Percentiles rank a stretch among this genome's conserved stretches.
Conservation (phyloP, 78 protist species). For the Guillardia theta region DNA sequence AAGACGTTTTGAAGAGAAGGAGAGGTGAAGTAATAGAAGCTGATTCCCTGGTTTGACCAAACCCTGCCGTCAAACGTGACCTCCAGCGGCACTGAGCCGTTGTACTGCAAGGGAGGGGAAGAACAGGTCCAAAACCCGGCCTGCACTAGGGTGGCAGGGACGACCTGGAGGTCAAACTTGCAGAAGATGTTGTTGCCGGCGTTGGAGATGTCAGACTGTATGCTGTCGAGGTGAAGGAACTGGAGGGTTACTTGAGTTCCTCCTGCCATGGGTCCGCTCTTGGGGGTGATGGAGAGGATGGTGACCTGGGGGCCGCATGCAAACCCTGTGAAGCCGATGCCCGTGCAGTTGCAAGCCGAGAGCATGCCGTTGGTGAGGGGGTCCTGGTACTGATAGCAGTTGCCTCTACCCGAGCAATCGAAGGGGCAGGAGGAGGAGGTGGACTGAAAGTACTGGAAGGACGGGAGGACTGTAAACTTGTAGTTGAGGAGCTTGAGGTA, state of each 20-base stretch:
- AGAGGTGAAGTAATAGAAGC: background rate
- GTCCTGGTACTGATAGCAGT: background rate
- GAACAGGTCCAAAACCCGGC: background rate
- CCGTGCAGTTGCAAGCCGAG: background rate
- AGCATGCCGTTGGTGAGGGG: too few species aligned
- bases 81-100: background rate
- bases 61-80: background rate
- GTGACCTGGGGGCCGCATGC: background rate
- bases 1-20: background rate
- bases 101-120: conserved; percentile 1
- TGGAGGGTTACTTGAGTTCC: background rate
- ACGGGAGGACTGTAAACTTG: too few species aligned
- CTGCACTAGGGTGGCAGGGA: background rate
- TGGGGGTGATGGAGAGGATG: background rate
- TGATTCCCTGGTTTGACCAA: background rate
- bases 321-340: background rate
- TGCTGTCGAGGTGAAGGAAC: background rate
- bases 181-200: background rate
- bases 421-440: background rate
- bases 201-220: background rate
- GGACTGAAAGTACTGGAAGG: background rate
- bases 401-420: background rate
- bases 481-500: too few species aligned
- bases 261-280: background rate
- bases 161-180: background rate